Evolutionary conservation across 192 early-diverging fungal species (phyloP).

Genomic region (Backusella morwellensis): DNA sequence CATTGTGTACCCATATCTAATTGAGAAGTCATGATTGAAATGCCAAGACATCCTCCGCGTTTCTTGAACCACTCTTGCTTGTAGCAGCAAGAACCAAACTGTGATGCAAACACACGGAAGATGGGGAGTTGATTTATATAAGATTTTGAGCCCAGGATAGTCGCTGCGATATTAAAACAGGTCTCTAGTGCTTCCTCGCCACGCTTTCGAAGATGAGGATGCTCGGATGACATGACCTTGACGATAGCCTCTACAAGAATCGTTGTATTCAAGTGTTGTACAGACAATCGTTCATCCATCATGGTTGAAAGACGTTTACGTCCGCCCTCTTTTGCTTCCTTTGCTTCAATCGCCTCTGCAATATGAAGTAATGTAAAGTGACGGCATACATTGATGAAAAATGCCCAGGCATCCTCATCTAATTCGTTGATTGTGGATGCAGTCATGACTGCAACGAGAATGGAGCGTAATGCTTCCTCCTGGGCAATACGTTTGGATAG

Average conservation of each 20-base stretch:
- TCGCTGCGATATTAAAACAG: slow-evolving; percentile 57
- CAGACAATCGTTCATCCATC: slow-evolving; percentile 46
- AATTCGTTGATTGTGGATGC: slow-evolving; percentile 59
- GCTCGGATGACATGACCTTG: slow-evolving; percentile 69
- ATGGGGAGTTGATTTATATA: slow-evolving; percentile 62
- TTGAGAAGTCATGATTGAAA: slow-evolving; percentile 77
- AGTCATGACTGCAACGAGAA: slow-evolving; percentile 63
- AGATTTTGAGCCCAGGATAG: slow-evolving; percentile 58
- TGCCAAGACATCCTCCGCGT: slow-evolving; percentile 88
- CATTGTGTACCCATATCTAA: slow-evolving; percentile 86
- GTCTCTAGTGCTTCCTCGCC: slow-evolving; percentile 62
- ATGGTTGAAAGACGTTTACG: slow-evolving; percentile 40
- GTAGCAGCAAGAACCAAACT: slow-evolving; percentile 92
- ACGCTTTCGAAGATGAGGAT: slow-evolving; percentile 51
- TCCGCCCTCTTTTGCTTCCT: slow-evolving; percentile 33
- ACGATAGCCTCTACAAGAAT: slow-evolving; percentile 80
- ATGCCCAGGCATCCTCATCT: slow-evolving; percentile 57
- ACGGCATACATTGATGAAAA: slow-evolving; percentile 62
- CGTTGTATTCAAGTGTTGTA: slow-evolving; percentile 53
- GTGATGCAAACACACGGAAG: slow-evolving; percentile 76
- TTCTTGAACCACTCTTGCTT: slow-evolving; percentile 84
- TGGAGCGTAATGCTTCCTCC: slow-evolving; percentile 60
- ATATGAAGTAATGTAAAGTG: slow-evolving; percentile 78
- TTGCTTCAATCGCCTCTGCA: slow-evolving; percentile 60
- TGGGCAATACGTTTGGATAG: slow-evolving; percentile 54